Percentiles rank a stretch among this genome's conserved stretches.
These are phyloP conservation scores for Mrakia blollopis DNA, from an alignment of 768 basidiomycete genomes.

Conservation along the genomic window DNA sequence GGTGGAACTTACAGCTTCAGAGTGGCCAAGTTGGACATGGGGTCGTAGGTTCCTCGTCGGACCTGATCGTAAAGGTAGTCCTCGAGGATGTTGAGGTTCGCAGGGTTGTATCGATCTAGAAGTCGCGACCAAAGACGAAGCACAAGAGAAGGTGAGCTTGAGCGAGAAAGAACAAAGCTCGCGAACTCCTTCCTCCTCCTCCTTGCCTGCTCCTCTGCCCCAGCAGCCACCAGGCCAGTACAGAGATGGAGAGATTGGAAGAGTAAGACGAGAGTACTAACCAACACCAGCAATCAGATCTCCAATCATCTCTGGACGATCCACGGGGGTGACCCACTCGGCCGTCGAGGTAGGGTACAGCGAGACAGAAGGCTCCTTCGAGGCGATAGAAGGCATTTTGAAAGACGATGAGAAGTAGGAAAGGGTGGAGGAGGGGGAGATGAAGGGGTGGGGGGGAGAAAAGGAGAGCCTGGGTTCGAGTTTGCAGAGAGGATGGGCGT, in stretches of 20 bases:
- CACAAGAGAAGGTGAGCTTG: background rate
- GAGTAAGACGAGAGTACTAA: conserved; percentile 46
- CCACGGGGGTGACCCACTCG: conserved; percentile 54
- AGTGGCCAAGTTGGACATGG: conserved; percentile 89
- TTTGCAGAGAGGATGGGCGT: background rate
- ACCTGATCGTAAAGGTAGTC: conserved; percentile 96
- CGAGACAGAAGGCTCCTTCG: conserved; percentile 37
- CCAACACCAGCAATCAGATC: conserved; percentile 86
- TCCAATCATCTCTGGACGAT: conserved; percentile 80
- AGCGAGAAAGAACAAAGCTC: background rate
- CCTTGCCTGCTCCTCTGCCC: conserved; percentile 31
- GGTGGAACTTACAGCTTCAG: conserved; percentile 66
- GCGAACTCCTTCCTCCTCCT: conserved; percentile 3
- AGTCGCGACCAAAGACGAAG: background rate
- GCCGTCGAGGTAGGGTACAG: conserved; percentile 30
- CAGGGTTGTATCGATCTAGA: conserved; percentile 92
- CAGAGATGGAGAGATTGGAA: conserved; percentile 4
- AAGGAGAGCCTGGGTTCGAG: background rate
- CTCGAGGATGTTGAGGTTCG: conserved; percentile 86
- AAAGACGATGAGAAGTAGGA: background rate
- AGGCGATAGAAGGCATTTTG: conserved; percentile 29
- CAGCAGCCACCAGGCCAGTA: conserved; percentile 19
- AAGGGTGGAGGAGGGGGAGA: background rate
- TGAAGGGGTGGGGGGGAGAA: background rate
- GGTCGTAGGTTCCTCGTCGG: conserved; percentile 83